Conservation (phyloP, 257 asterid species). For the Solanum bulbocastanum region DNA sequence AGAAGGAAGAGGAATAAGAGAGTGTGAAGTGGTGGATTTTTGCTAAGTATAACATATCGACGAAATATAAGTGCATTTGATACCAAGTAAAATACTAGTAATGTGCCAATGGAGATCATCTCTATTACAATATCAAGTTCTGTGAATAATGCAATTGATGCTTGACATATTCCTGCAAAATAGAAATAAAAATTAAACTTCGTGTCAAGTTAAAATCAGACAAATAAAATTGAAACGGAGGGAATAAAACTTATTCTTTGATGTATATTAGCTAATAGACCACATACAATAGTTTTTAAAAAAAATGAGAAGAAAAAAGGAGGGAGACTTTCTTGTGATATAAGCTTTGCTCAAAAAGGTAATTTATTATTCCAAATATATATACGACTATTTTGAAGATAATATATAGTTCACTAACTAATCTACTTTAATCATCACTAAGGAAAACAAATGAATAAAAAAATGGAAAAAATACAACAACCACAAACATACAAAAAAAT, state of each 20-base stretch:
- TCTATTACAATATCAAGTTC: constrained; percentile 30
- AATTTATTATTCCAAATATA: background rate
- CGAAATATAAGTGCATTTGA: constrained; percentile 29
- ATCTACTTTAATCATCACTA: background rate
- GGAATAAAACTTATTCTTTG: background rate
- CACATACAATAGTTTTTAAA: background rate
- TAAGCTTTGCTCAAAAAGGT: background rate
- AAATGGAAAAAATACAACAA: background rate
- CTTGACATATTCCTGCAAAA: constrained; percentile 27
- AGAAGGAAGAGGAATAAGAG: constrained; percentile 23
- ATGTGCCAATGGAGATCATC: constrained; percentile 34
- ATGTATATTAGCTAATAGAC: background rate
- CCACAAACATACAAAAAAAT: background rate
- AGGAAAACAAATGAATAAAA: background rate
- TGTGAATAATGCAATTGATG: constrained; percentile 37
- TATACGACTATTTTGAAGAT: background rate
- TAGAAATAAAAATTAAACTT: background rate
- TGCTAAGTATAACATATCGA: constrained; percentile 8
- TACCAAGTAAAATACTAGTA: constrained; percentile 31
- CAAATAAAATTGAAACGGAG: background rate
- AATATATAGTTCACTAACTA: background rate
- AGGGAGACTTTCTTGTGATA: background rate
- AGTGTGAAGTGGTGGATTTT: constrained; percentile 10
- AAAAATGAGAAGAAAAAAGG: background rate
- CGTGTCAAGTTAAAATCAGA: background rate